Conservation (phyloP, 1,139 yeast genomes). For the Candida pseudoviswanathii region DNA sequence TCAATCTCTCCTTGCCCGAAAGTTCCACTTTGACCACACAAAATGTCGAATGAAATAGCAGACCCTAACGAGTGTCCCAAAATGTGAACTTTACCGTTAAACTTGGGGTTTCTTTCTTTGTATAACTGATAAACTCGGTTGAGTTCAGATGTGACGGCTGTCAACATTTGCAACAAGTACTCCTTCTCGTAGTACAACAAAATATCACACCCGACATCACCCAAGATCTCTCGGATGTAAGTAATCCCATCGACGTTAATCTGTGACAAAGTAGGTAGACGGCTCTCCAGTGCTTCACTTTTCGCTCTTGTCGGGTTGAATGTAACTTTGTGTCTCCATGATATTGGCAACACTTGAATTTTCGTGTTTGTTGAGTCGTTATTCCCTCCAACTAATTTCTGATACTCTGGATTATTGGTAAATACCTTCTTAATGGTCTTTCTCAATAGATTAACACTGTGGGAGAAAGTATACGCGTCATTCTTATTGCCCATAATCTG, state of each 20-base stretch:
- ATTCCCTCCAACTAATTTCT: slow-evolving; percentile 32
- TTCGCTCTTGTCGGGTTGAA: slow-evolving; percentile 52
- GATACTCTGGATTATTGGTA: slow-evolving; percentile 44
- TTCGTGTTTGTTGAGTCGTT: slow-evolving; percentile 44
- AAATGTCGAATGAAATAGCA: slow-evolving; percentile 77
- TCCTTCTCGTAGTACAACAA: slow-evolving; percentile 81
- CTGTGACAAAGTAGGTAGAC: slow-evolving; percentile 67
- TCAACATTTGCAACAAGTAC: slow-evolving; percentile 63
- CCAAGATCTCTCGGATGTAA: slow-evolving; percentile 73
- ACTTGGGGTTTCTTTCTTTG: slow-evolving; percentile 66
- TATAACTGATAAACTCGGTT: slow-evolving; percentile 68
- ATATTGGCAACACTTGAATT: slow-evolving; percentile 75
- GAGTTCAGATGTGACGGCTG: slow-evolving; percentile 67
- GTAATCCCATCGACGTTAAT: slow-evolving; percentile 79
- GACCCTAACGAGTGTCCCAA: slow-evolving; percentile 94
- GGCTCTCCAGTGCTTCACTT: slow-evolving; percentile 28
- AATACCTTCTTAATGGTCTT: slow-evolving; percentile 62
- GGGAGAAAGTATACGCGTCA: slow-evolving; percentile 83
- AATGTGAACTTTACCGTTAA: slow-evolving; percentile 77
- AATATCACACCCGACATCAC: slow-evolving; percentile 88
- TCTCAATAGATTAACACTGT: slow-evolving; percentile 74
- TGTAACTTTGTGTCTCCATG: slow-evolving; percentile 74
- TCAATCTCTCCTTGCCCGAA: slow-evolving; percentile 21
- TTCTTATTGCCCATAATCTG: slow-evolving; percentile 80
- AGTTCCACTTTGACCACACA: slow-evolving; percentile 56